Evolutionary conservation across 768 basidiomycete species (phyloP), one percentile per base, ranked within the genome.

Genomic region (Galerina marginata): DNA sequence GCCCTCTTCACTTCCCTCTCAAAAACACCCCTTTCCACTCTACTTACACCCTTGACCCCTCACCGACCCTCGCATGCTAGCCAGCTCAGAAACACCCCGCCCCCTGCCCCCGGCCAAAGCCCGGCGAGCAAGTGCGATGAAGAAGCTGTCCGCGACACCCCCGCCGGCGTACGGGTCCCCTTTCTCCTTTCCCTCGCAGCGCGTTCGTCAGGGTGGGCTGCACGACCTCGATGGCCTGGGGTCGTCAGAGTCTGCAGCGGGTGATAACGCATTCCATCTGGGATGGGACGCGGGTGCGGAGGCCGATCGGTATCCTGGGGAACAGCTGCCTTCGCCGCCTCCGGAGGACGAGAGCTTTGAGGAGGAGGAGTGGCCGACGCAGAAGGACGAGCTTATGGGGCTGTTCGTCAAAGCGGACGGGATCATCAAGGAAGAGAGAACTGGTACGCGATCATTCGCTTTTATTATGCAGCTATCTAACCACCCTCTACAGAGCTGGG

Each of bases 341-440:
- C 53, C 53, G n/a, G 58, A 59, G 29, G 29, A 33, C 29, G 29
- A 33, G 29, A 33, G 29, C 29, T 33, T 33, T 33, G 29, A 33
- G 12, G 52, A 49, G 14, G 65, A 58, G 29, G 61, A 68, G 39
- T 65, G 65, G 14, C 67, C 67, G 68, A 64, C 69, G 67, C 90
- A 90, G n/a, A 81, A 86, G 40, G 91, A 89, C 66, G 90, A 92
- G 66, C 80, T 95, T 46, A 80, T 86, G 4, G 82, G 83, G 44
- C 77, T 94, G 44, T 81, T 95, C 38, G 74, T 86, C 46, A 87
- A 88, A 70, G 93, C 92, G 0, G 89, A 90, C 63, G 85, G 78
- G 60, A 77, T 93, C 49, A 93, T 95, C 64, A 89, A 86, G 70
- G 86, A 87, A 81, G 92, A 40, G 92, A 91, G 75, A 83, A 82